Base-by-base conservation (phyloP, 2,329 filamentous ascomycete species). In the Trichoderma aggressivum region DNA sequence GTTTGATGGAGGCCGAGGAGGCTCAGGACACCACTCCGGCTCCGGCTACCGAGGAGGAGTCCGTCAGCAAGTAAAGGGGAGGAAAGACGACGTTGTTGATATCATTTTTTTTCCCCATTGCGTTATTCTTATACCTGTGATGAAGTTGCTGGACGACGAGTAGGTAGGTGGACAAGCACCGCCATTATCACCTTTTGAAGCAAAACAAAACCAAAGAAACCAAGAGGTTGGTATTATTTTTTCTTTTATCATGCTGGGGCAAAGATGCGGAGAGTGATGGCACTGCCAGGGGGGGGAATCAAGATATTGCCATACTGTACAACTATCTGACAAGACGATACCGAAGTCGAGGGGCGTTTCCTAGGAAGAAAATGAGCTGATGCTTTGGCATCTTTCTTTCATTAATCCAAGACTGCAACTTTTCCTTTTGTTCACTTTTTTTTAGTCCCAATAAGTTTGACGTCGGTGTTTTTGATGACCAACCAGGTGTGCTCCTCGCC, bases 1-100 rank as follows among this genome's bases (percentile, higher is more conserved):
- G 82, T 32, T 79, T 89, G 70, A 84, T 88, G 80, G 79, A 79
- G 21, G 79, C 81, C 6, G 62, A 56, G 58, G 76, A 79, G 58
- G 68, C 71, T 55, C 75, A 78, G 68, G 76, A 79, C 71, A 47
- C 77, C 76, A 34, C 78, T 77, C 36, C 73, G 73, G 56, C 65
- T 21, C 56, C 58, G 5, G n/a, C 53, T 59, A 80, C 81, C 71
- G 68, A 77, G 50, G 75, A 78, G 34, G 74, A 75, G 43, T 75
- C 77, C n/a, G 74, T 75, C 14, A 43, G 34, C n/a, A 50, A 69
- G 50, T 60, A 39, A 69, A 53, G 2, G 30, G 30, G 12, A 8
- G 24, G 30, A 7, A 24, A n/a, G 11, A 24, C 1, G 0, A 21
- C 10, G 21, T 53, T 21, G 34, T 47, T 36, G 24, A 50, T 43